A percentile compares a stretch with the other conserved stretches of the same genome.
Evolutionary conservation across 768 basidiomycete genomes (phyloP).

Genomic region (Boletus patriciae): DNA sequence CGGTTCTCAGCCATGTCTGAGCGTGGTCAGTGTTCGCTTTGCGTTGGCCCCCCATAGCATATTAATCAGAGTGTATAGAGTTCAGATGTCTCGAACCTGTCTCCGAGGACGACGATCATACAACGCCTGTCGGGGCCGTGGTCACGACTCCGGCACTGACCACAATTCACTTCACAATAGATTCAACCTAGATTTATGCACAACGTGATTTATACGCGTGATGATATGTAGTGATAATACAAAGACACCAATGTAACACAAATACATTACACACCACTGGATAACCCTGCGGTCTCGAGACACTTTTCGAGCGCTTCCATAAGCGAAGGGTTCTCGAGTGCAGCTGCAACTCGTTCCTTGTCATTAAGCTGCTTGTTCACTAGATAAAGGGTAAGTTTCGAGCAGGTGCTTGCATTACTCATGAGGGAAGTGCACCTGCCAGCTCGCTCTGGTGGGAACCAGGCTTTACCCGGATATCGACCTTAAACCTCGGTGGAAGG

Average conservation of each 20-base stretch:
- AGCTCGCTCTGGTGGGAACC: constrained; percentile 96
- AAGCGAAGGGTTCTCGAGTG: constrained; percentile 87
- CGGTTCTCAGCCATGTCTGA: no score
- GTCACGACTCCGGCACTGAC: constrained; percentile 7
- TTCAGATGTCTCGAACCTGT: not conserved
- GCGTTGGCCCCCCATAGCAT: no score
- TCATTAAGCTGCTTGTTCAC: constrained; percentile 99
- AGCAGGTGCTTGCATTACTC: not conserved
- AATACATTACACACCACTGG: constrained; percentile 5
- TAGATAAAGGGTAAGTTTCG: constrained; percentile 28
- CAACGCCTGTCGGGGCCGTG: not conserved
- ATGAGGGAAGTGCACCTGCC: constrained; percentile 55
- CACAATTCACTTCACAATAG: not conserved
- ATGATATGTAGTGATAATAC: not conserved
- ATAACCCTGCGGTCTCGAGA: constrained; percentile 41
- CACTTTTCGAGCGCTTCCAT: constrained; percentile 86
- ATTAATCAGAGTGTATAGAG: not conserved
- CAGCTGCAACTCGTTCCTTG: constrained; percentile 97
- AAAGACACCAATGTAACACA: not conserved
- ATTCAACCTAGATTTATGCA: not conserved
- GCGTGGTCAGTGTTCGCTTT: no score
- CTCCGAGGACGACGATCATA: constrained; percentile 10
- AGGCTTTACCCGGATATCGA: constrained; percentile 89
- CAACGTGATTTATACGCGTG: not conserved
- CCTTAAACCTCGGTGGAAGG: constrained; percentile 89